A percentile compares a stretch with the other conserved stretches of the same genome.
phyloP scores from a whole-genome alignment of 495 filamentous ascomycete genomes.

The Darksidea phi region DNA sequence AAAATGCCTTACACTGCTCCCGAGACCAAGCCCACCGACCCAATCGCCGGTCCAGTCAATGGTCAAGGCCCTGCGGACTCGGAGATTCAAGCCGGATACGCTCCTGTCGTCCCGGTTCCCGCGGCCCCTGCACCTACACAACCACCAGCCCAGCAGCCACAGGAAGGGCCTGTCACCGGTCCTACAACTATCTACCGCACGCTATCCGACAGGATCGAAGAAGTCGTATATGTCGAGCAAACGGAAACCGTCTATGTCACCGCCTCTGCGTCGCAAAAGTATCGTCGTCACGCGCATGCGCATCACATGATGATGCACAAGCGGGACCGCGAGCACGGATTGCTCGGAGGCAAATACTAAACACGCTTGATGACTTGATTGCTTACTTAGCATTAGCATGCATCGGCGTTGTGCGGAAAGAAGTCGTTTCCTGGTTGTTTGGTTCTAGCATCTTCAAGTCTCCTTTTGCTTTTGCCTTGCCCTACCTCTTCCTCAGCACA shows the following conservation, averaged over 20 bases:
- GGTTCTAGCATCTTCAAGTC: neutral
- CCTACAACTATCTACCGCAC: slow-evolving; percentile 40
- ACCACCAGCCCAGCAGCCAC: slow-evolving; percentile 5
- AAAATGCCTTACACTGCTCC: too few relatives aligned
- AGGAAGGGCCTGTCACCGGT: slow-evolving; percentile 4
- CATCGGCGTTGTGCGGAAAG: neutral
- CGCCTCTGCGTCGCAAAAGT: slow-evolving; percentile 7
- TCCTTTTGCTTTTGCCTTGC: too few relatives aligned
- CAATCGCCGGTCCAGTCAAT: too few relatives aligned
- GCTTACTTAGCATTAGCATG: neutral
- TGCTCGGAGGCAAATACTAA: slow-evolving; percentile 14
- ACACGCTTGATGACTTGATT: neutral
- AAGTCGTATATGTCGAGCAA: slow-evolving; percentile 40
- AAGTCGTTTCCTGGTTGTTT: neutral
- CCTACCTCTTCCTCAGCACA: too few relatives aligned
- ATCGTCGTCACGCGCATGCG: slow-evolving; percentile 7
- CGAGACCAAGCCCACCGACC: too few relatives aligned
- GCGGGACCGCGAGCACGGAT: slow-evolving; percentile 23
- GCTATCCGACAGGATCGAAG: slow-evolving; percentile 36
- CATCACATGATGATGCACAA: slow-evolving; percentile 12
- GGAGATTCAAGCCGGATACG: neutral
- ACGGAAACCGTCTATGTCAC: slow-evolving; percentile 25
- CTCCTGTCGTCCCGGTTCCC: neutral
- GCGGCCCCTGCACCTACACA: slow-evolving; percentile 6
- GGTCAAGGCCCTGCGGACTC: neutral